A percentile compares a stretch with the other conserved stretches of the same genome.
Conservation (phyloP, 2,329 filamentous ascomycete species). For the Ophiostoma sp. region DNA sequence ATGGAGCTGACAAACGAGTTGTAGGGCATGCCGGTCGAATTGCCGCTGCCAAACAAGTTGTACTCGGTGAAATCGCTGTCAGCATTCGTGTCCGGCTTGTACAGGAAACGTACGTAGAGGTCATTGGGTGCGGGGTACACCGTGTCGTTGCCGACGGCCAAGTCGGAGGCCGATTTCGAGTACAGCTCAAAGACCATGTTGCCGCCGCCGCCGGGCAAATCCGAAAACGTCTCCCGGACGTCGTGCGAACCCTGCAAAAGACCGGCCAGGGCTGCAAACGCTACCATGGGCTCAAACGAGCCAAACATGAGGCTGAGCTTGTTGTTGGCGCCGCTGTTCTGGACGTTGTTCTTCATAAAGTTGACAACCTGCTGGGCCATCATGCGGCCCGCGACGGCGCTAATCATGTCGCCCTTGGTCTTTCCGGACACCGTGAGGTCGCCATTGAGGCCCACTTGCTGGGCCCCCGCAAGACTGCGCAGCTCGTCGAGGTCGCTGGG, state of each 20-base stretch:
- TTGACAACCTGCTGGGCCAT: constrained; percentile 48
- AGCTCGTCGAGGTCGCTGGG: constrained; percentile 54
- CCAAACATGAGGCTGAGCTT: constrained; percentile 58
- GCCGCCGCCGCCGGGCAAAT: constrained; percentile 67
- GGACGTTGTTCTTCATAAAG: constrained; percentile 47
- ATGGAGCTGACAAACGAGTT: constrained; percentile 43
- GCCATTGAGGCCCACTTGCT: constrained; percentile 60
- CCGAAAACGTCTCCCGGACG: constrained; percentile 46
- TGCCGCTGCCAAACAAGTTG: constrained; percentile 43
- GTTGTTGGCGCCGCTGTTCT: constrained; percentile 40
- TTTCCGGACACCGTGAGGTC: constrained; percentile 60
- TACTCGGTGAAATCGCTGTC: constrained; percentile 40
- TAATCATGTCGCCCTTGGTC: constrained; percentile 42
- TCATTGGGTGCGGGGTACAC: constrained; percentile 39
- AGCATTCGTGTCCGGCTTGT: constrained; percentile 49
- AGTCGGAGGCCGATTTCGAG: constrained; percentile 36
- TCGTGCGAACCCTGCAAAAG: no score
- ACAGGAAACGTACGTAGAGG: constrained; percentile 58
- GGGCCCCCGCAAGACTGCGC: constrained; percentile 62
- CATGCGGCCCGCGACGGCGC: constrained; percentile 55
- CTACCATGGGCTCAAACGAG: constrained; percentile 54
- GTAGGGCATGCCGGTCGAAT: constrained; percentile 42
- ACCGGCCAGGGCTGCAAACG: constrained; percentile 53
- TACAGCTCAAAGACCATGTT: constrained; percentile 73
- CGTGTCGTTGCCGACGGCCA: constrained; percentile 26